Conservation (phyloP, 2,329 filamentous ascomycete genomes). For the Colletotrichum paranaense region DNA sequence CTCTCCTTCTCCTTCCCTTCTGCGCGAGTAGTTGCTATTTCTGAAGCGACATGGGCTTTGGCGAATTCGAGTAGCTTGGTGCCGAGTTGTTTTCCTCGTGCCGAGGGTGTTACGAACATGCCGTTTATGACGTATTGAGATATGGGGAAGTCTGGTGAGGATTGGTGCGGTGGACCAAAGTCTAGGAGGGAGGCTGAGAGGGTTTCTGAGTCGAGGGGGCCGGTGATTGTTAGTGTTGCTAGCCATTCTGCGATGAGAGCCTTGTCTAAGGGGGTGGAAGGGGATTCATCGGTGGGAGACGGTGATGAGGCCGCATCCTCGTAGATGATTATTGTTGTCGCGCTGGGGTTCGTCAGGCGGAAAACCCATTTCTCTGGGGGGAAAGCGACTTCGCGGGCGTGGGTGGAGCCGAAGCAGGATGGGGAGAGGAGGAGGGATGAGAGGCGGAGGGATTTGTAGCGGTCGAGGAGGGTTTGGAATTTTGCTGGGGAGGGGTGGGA, state of each 20-base stretch:
- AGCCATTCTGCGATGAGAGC: slow-evolving; percentile 2
- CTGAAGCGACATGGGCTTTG: neutral
- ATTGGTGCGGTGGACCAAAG: neutral
- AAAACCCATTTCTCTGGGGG: slow-evolving; percentile 13
- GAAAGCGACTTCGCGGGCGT: slow-evolving; percentile 26
- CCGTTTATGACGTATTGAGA: slow-evolving; percentile 20
- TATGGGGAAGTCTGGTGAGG: no score
- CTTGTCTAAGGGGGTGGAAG: neutral
- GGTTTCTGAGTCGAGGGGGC: slow-evolving; percentile 16
- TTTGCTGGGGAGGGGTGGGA: slow-evolving; percentile 1
- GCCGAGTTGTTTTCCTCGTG: neutral
- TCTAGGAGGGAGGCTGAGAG: neutral
- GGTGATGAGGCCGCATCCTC: neutral
- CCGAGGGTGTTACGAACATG: slow-evolving; percentile 27
- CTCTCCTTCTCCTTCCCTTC: rapidly evolving
- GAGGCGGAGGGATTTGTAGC: slow-evolving; percentile 32
- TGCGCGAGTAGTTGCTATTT: neutral
- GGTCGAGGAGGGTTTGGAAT: neutral
- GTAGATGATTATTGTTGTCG: slow-evolving; percentile 24
- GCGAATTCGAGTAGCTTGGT: neutral
- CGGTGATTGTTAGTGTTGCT: slow-evolving; percentile 9
- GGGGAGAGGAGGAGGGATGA: slow-evolving; percentile 23
- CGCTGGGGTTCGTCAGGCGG: slow-evolving; percentile 6
- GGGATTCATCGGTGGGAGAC: neutral
- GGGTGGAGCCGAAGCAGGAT: slow-evolving; percentile 19